These are phyloP conservation scores for Mrakia hoshinonis DNA, from an alignment of 768 basidiomycete species.

Conservation along the genomic window DNA sequence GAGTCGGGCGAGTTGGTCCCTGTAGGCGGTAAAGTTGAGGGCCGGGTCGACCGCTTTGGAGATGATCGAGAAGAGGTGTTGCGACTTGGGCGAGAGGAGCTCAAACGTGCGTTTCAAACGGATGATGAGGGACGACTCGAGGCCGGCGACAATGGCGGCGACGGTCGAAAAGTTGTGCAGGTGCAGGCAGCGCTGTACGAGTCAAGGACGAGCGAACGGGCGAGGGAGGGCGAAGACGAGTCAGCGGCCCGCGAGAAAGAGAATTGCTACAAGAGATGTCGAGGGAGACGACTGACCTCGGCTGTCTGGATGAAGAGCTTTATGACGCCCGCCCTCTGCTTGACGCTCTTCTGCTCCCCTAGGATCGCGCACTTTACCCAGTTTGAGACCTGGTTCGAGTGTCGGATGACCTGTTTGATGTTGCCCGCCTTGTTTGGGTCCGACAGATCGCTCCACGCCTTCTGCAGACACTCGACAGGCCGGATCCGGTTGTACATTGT, in stretches of 20 bases:
- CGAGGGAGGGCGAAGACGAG: background rate
- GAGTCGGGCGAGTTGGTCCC: slow-evolving; percentile 67
- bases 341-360: slow-evolving; percentile 59
- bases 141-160: slow-evolving; percentile 87
- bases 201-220: background rate
- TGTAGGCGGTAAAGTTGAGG: slow-evolving; percentile 90
- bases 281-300: slow-evolving; percentile 55
- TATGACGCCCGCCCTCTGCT: slow-evolving; percentile 67
- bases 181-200: slow-evolving; percentile 64
- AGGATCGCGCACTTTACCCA: slow-evolving; percentile 88
- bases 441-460: slow-evolving; percentile 56
- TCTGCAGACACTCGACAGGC: slow-evolving; percentile 77
- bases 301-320: slow-evolving; percentile 88
- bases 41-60: slow-evolving; percentile 86
- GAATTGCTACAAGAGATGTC: background rate
- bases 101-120: slow-evolving; percentile 92
- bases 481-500: slow-evolving; percentile 76
- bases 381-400: slow-evolving; percentile 84
- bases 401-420: slow-evolving; percentile 76
- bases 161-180: slow-evolving; percentile 95
- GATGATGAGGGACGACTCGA: slow-evolving; percentile 86
- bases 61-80: slow-evolving; percentile 64
- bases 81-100: slow-evolving; percentile 64
- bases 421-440: slow-evolving; percentile 47
- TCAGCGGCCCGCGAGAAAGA: background rate